Conservation (phyloP, 768 basidiomycete species). For the Saitozyma podzolica region DNA sequence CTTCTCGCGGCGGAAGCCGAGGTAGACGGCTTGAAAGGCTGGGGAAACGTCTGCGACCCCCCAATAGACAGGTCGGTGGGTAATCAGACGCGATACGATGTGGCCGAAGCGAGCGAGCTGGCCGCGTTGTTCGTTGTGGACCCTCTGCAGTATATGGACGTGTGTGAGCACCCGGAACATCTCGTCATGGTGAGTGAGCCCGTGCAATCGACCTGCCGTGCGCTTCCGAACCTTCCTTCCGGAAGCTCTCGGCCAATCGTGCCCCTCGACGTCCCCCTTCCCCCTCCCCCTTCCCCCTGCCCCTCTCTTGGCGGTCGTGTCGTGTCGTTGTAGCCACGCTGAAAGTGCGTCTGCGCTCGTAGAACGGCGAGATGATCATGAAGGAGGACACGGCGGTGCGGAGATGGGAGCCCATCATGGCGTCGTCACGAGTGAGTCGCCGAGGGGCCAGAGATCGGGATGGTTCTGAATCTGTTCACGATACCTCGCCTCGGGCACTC, state of each 20-base stretch:
- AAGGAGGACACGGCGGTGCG: slow-evolving; percentile 13
- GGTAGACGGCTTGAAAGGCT: slow-evolving; percentile 8
- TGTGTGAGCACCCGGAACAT: slow-evolving; percentile 13
- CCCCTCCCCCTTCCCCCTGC: too few relatives aligned
- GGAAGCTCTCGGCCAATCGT: too few relatives aligned
- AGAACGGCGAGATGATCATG: slow-evolving; percentile 26
- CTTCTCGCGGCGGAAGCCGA: slow-evolving; percentile 1
- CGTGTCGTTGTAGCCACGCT: too few relatives aligned
- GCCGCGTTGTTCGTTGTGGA: slow-evolving; percentile 2
- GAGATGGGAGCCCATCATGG: slow-evolving; percentile 7
- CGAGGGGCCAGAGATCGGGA: not conserved
- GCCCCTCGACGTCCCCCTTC: too few relatives aligned
- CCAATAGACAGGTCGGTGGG: not conserved
- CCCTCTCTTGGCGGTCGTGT: too few relatives aligned
- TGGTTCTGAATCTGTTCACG: too few relatives aligned
- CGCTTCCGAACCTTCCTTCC: too few relatives aligned
- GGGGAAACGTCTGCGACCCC: not conserved
- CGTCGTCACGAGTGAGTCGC: slow-evolving; percentile 8
- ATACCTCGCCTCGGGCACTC: too few relatives aligned
- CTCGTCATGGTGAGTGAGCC: slow-evolving; percentile 4
- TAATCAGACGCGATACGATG: not conserved
- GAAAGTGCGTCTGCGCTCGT: too few relatives aligned
- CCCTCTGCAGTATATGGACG: slow-evolving; percentile 13
- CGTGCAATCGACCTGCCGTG: too few relatives aligned
- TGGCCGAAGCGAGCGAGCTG: not conserved